Evolutionary conservation across 805 yeast genomes (phyloP).

Genomic region (Clavispora asparagi): DNA sequence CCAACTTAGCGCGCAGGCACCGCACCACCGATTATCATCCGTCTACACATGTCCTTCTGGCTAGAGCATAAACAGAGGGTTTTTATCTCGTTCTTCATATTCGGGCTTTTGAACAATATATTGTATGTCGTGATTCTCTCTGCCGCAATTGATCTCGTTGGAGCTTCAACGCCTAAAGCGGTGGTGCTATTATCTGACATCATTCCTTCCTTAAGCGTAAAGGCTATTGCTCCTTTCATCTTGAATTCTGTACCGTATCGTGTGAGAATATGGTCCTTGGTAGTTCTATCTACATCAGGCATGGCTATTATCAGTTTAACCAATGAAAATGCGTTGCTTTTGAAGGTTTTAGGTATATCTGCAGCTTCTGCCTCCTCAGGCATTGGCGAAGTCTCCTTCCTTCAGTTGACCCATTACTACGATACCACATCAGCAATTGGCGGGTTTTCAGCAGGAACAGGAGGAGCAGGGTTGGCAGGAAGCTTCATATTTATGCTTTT

Average conservation of each 20-base stretch:
- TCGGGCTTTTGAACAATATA: slow-evolving; percentile 85
- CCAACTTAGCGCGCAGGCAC: neutral
- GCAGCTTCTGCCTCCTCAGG: slow-evolving; percentile 85
- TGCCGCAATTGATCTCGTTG: slow-evolving; percentile 90
- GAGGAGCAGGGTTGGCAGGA: slow-evolving; percentile 90
- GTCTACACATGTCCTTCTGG: slow-evolving; percentile 2
- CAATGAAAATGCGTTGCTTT: slow-evolving; percentile 20
- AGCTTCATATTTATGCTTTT: slow-evolving; percentile 64
- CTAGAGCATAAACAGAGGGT: slow-evolving; percentile 21
- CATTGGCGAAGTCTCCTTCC: slow-evolving; percentile 82
- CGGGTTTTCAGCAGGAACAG: slow-evolving; percentile 94
- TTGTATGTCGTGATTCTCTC: slow-evolving; percentile 86
- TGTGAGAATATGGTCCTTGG: slow-evolving; percentile 48
- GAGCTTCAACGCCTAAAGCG: slow-evolving; percentile 78
- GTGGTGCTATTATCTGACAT: slow-evolving; percentile 82
- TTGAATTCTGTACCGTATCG: slow-evolving; percentile 61
- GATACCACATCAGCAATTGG: slow-evolving; percentile 52
- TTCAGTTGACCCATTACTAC: slow-evolving; percentile 80
- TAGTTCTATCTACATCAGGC: slow-evolving; percentile 59
- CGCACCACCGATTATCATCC: neutral
- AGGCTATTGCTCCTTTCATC: slow-evolving; percentile 73
- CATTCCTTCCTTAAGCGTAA: slow-evolving; percentile 71
- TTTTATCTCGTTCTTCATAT: slow-evolving; percentile 63
- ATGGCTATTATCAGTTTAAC: slow-evolving; percentile 62
- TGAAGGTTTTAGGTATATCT: slow-evolving; percentile 61